phyloP scores from a whole-genome alignment of 345 rosid species.

The Eucalyptus marginata region DNA sequence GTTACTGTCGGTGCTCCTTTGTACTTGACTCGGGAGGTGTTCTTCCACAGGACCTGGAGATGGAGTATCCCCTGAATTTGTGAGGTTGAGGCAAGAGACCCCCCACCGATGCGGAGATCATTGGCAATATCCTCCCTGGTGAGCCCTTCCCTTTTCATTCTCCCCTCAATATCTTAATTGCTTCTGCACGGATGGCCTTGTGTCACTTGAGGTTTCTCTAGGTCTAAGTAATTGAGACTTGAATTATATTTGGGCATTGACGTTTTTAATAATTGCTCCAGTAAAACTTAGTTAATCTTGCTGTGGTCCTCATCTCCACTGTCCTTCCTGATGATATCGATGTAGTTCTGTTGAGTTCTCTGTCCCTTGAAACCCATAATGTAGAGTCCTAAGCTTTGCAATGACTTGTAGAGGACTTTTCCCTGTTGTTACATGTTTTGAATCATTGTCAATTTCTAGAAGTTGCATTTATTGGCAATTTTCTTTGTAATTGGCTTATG shows the following conservation, averaged over 20 bases:
- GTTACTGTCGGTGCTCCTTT: neutral
- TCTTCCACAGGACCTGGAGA: neutral
- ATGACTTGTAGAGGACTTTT: neutral
- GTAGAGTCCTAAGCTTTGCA: neutral
- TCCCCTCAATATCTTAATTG: neutral
- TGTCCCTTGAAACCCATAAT: neutral
- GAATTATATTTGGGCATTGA: neutral
- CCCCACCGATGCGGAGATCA: neutral
- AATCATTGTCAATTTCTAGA: neutral
- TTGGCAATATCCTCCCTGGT: neutral
- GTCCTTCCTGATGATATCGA: neutral
- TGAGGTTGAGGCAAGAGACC: neutral
- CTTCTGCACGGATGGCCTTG: neutral
- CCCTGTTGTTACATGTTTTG: neutral
- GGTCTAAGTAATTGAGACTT: neutral
- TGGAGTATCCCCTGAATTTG: neutral
- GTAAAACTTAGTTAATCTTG: neutral
- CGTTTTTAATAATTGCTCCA: neutral
- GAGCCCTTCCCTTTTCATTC: neutral
- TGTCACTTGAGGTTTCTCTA: neutral
- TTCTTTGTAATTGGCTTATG: neutral
- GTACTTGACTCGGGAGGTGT: neutral
- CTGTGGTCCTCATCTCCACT: neutral
- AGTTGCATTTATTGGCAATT: neutral
- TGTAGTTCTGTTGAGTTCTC: neutral